phyloP scores from a whole-genome alignment of 1,284 basidiomycete species.

The Singerocomus inundabilis region DNA sequence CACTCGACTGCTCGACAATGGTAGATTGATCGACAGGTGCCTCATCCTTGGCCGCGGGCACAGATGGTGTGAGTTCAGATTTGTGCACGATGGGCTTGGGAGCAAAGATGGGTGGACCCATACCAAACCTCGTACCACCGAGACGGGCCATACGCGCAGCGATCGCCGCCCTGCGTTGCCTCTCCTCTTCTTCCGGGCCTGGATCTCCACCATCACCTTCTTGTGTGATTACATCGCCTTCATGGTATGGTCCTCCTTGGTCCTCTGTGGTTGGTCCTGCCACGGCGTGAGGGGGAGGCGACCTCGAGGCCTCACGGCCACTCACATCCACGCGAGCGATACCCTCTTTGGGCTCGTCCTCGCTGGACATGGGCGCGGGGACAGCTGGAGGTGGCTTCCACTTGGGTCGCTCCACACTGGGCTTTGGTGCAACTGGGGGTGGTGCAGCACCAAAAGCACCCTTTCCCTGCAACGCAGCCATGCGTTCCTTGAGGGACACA shows the following conservation, averaged over 20 bases:
- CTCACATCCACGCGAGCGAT: constrained; percentile 12
- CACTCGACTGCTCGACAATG: constrained; percentile 7
- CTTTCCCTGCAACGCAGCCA: constrained; percentile 84
- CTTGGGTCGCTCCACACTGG: constrained; percentile 67
- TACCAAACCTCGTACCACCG: constrained; percentile 82
- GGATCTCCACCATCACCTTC: constrained; percentile 43
- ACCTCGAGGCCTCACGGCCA: constrained; percentile 31
- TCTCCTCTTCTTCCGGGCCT: constrained; percentile 75
- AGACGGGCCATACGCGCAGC: constrained; percentile 88
- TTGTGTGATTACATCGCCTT: constrained; percentile 20
- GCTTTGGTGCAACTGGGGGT: constrained; percentile 55
- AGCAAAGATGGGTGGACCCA: constrained; percentile 68
- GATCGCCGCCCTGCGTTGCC: constrained; percentile 74
- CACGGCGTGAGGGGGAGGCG: constrained; percentile 25
- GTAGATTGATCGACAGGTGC: constrained; percentile 6
- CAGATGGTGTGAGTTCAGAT: constrained; percentile 5
- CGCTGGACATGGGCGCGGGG: constrained; percentile 35
- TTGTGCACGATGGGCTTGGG: constrained; percentile 42
- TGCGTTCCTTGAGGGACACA: constrained; percentile 83
- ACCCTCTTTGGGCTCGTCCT: constrained; percentile 40
- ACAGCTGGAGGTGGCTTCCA: constrained; percentile 74
- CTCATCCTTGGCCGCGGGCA: constrained; percentile 17
- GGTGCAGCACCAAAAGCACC: constrained; percentile 66
- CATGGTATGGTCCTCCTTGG: constrained; percentile 14
- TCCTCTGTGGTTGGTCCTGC: constrained; percentile 15